Conservation (phyloP, 257 asterid genomes). For the Nicotiana undulata region DNA sequence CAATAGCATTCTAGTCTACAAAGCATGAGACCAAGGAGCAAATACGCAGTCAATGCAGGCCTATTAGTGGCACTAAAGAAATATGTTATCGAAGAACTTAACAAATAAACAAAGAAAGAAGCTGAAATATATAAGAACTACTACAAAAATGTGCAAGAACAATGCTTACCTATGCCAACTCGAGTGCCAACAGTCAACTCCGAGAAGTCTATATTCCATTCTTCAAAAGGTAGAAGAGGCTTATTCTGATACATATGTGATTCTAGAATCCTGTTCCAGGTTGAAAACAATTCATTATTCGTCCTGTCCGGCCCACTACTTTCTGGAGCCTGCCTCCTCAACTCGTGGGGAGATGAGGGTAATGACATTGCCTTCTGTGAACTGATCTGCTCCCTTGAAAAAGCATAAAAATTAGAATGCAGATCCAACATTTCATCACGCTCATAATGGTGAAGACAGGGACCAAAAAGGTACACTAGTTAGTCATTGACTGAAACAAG, state of each 20-base stretch:
- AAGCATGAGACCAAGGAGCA: not conserved
- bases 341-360: slow-evolving; percentile 92
- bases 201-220: slow-evolving; percentile 89
- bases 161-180: slow-evolving; percentile 83
- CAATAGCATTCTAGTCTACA: not conserved
- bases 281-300: slow-evolving; percentile 59
- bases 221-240: slow-evolving; percentile 78
- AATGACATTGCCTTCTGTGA: slow-evolving; percentile 64
- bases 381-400: slow-evolving; percentile 24
- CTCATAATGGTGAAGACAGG: slow-evolving; percentile 24
- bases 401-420: slow-evolving; percentile 23
- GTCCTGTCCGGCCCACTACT: slow-evolving; percentile 21
- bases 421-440: slow-evolving; percentile 24
- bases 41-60: not conserved
- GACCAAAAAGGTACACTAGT: slow-evolving; percentile 7
- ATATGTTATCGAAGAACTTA: not conserved
- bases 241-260: slow-evolving; percentile 68
- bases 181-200: slow-evolving; percentile 90
- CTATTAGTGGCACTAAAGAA: not conserved
- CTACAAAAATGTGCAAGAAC: not conserved
- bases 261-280: slow-evolving; percentile 83
- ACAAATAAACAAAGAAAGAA: not conserved
- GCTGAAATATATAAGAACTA: not conserved
- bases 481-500: not conserved
- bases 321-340: slow-evolving; percentile 45